A percentile compares a stretch with the other conserved stretches of the same genome.
Evolutionary conservation across 306 rosid species (phyloP).

Genomic region (Cicer yamashitae): DNA sequence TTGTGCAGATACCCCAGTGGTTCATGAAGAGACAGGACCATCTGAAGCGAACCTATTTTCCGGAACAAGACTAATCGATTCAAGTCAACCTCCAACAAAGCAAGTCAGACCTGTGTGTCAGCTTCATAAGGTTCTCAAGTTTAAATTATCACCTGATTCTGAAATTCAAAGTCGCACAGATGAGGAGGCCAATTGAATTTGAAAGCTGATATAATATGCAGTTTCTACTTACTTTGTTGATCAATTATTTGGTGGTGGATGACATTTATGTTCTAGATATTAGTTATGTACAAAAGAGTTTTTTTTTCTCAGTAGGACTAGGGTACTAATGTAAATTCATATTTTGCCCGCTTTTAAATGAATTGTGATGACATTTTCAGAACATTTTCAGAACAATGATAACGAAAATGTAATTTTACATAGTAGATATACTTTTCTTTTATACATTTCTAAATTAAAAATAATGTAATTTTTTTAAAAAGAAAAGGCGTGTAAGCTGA

Average conservation of each 20-base stretch:
- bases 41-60: slow-evolving; percentile 65
- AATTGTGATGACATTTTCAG: too few species aligned
- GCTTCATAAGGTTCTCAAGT: slow-evolving; percentile 69
- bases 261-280: background rate
- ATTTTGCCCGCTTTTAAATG: too few species aligned
- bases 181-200: slow-evolving; percentile 44
- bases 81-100: slow-evolving; percentile 61
- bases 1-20: slow-evolving; percentile 61
- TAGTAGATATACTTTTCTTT: too few species aligned
- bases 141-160: slow-evolving; percentile 64
- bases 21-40: slow-evolving; percentile 76
- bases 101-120: slow-evolving; percentile 65
- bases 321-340: too few species aligned
- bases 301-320: background rate
- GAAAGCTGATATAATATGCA: background rate
- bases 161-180: slow-evolving; percentile 40
- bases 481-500: too few species aligned
- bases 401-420: too few species aligned
- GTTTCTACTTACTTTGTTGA: background rate
- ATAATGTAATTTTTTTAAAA: too few species aligned
- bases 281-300: background rate
- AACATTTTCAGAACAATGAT: too few species aligned
- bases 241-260: background rate
- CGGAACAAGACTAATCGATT: slow-evolving; percentile 66
- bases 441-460: too few species aligned